These are phyloP conservation scores for Metschnikowia drakensbergensis DNA, from an alignment of 805 yeast genomes.

Conservation along the genomic window DNA sequence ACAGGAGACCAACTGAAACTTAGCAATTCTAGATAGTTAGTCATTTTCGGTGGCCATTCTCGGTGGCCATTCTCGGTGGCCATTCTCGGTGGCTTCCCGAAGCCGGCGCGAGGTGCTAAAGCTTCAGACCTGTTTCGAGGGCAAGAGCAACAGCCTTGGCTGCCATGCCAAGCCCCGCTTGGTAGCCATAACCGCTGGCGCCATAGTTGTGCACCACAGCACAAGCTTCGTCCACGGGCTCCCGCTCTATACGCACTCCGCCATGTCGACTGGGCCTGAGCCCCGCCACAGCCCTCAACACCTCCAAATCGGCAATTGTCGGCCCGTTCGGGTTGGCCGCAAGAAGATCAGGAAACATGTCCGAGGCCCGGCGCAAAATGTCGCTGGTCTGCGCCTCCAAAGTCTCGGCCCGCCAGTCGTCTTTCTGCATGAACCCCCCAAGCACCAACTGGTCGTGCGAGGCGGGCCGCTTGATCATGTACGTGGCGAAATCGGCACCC, in stretches of 20 bases:
- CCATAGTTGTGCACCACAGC: conserved; percentile 69
- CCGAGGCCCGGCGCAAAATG: conserved; percentile 56
- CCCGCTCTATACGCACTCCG: conserved; percentile 67
- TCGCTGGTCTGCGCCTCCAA: conserved; percentile 55
- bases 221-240: conserved; percentile 29
- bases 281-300: conserved; percentile 67
- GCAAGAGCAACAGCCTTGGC: conserved; percentile 38
- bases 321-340: conserved; percentile 30
- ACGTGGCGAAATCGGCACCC: conserved; percentile 60
- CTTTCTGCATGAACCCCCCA: conserved; percentile 70
- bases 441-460: conserved; percentile 64
- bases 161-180: conserved; percentile 63
- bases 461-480: conserved; percentile 67
- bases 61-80: too few species aligned
- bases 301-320: conserved; percentile 40
- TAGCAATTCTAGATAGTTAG: too few species aligned
- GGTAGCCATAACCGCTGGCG: conserved; percentile 63
- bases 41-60: too few species aligned
- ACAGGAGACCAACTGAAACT: too few species aligned
- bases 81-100: too few species aligned
- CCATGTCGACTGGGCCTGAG: conserved; percentile 74
- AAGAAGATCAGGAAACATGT: conserved; percentile 47
- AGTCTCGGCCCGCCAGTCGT: conserved; percentile 60
- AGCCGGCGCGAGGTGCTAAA: not conserved
- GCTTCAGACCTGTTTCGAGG: not conserved